Conservation (phyloP, 1,284 basidiomycete species). For the Lignosus rhinocerotis region DNA sequence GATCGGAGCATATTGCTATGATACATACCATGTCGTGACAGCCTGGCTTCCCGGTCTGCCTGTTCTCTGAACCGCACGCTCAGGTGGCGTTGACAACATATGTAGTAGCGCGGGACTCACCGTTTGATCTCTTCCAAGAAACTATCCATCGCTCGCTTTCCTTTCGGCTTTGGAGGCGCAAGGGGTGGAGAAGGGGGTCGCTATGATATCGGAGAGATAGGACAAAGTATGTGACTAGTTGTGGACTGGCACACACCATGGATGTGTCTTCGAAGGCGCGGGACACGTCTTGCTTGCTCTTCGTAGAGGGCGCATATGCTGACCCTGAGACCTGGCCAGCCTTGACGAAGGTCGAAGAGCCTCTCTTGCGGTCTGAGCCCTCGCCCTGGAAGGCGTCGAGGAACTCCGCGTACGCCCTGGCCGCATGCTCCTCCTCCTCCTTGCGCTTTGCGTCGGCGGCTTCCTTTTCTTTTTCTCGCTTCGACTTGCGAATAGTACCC, state of each 20-base stretch:
- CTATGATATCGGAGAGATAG: slow-evolving; percentile 1
- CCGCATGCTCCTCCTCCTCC: slow-evolving; percentile 80
- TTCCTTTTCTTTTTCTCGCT: slow-evolving; percentile 85
- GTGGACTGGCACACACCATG: slow-evolving; percentile 26
- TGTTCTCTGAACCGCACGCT: slow-evolving; percentile 67
- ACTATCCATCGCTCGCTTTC: slow-evolving; percentile 90
- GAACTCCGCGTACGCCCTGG: slow-evolving; percentile 83
- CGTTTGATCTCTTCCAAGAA: slow-evolving; percentile 94
- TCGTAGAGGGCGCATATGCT: slow-evolving; percentile 47
- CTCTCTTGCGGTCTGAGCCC: slow-evolving; percentile 49
- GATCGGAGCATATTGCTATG: not conserved
- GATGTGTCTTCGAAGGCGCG: slow-evolving; percentile 36
- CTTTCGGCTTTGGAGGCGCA: slow-evolving; percentile 67
- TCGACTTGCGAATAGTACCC: slow-evolving; percentile 74
- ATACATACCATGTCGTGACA: slow-evolving; percentile 68
- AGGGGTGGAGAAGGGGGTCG: slow-evolving; percentile 57
- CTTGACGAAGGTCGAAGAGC: slow-evolving; percentile 73
- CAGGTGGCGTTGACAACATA: not conserved
- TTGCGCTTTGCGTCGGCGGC: slow-evolving; percentile 84
- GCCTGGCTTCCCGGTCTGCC: slow-evolving; percentile 82
- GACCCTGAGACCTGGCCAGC: slow-evolving; percentile 57
- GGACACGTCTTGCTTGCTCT: slow-evolving; percentile 27
- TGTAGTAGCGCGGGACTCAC: slow-evolving; percentile 41
- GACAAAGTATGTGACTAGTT: not conserved
- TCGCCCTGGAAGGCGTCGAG: slow-evolving; percentile 84